phyloP scores from a whole-genome alignment of 1,284 basidiomycete genomes.

The Cystobasidium slooffiae region DNA sequence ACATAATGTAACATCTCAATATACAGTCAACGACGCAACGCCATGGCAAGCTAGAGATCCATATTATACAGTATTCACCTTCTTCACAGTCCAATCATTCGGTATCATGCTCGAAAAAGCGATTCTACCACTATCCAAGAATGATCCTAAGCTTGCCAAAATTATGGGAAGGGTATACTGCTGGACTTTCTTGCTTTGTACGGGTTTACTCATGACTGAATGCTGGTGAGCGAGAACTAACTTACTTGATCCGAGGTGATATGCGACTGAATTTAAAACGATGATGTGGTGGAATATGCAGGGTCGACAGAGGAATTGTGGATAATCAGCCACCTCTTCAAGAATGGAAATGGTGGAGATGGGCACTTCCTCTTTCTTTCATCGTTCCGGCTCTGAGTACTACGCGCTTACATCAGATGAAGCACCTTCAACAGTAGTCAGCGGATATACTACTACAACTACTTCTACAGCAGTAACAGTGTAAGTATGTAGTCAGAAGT shows the following conservation, averaged over 20 bases:
- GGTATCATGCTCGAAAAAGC: constrained; percentile 24
- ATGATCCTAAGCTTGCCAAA: background rate
- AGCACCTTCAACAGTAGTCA: background rate
- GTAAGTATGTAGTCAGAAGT: background rate
- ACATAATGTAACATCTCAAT: background rate
- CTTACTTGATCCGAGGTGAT: no score
- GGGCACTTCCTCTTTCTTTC: constrained; percentile 25
- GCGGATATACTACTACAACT: no score
- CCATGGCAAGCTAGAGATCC: constrained; percentile 34
- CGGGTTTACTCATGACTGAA: constrained; percentile 40
- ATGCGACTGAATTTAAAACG: no score
- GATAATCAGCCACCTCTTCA: constrained; percentile 27
- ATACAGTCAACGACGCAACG: constrained; percentile 35
- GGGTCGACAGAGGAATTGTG: constrained; percentile 29
- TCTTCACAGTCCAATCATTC: constrained; percentile 38
- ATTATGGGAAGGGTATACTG: constrained; percentile 11
- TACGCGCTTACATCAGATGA: constrained; percentile 23
- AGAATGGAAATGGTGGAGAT: constrained; percentile 36
- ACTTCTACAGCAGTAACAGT: background rate
- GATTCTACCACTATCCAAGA: background rate
- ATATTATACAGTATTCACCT: constrained; percentile 22
- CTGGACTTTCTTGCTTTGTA: constrained; percentile 30
- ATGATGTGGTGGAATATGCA: no score
- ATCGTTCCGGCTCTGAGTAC: constrained; percentile 19
- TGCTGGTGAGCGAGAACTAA: no score